Percentiles rank a stretch among this genome's conserved stretches.
These are phyloP conservation scores for Hyphopichia buzzinii DNA, from an alignment of 1,139 yeast genomes.

Conservation along the genomic window DNA sequence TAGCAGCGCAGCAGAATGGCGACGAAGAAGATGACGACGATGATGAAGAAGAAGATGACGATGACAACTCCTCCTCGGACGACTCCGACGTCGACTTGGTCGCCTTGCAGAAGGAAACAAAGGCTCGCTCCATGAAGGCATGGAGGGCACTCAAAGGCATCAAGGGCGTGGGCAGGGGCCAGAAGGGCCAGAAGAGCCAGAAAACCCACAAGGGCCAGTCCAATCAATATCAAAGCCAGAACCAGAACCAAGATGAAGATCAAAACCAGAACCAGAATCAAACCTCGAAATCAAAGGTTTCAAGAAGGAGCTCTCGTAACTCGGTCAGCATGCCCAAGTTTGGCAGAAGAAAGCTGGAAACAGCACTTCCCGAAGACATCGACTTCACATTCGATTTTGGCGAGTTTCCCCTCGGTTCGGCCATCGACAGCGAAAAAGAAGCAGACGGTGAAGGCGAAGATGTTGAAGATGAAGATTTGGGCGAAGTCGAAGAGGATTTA, in stretches of 20 bases:
- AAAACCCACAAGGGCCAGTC: slow-evolving; percentile 9
- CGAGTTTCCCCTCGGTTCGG: slow-evolving; percentile 20
- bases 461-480: slow-evolving; percentile 10
- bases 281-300: background rate
- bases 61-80: slow-evolving; percentile 49
- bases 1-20: slow-evolving; percentile 15
- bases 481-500: slow-evolving; percentile 54
- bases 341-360: slow-evolving; percentile 41
- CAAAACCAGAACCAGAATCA: slow-evolving; percentile 7
- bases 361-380: slow-evolving; percentile 47
- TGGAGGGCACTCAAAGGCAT: slow-evolving; percentile 41
- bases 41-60: slow-evolving; percentile 33
- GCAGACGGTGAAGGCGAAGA: slow-evolving; percentile 13
- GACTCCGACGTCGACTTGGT: slow-evolving; percentile 74
- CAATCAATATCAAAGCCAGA: slow-evolving; percentile 5
- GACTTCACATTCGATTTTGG: slow-evolving; percentile 60
- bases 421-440: slow-evolving; percentile 18
- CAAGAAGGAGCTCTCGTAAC: slow-evolving; percentile 7
- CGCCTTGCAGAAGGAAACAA: slow-evolving; percentile 63
- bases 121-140: slow-evolving; percentile 53
- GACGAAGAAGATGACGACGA: slow-evolving; percentile 21
- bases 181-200: slow-evolving; percentile 6
- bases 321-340: slow-evolving; percentile 25
- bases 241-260: slow-evolving; percentile 1
- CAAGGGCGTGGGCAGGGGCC: slow-evolving; percentile 12